phyloP scores from a whole-genome alignment of 768 basidiomycete genomes.

The Naganishia vaughanmartiniae region DNA sequence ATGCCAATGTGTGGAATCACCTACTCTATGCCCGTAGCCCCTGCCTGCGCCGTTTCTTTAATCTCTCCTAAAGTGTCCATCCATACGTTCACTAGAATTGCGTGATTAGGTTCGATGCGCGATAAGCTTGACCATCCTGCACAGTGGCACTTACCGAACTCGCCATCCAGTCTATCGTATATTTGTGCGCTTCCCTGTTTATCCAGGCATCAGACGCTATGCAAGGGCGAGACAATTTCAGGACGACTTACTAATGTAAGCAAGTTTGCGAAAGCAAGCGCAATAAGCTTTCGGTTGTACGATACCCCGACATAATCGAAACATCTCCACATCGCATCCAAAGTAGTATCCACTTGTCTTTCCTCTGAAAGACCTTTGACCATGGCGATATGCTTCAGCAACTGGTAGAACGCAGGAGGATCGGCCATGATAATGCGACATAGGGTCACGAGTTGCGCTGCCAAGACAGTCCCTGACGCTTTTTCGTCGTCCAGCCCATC shows the following conservation, averaged over 20 bases:
- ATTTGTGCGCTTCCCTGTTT: conserved; percentile 44
- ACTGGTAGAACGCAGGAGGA: conserved; percentile 41
- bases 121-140: too few relatives aligned
- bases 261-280: conserved; percentile 47
- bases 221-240: not conserved
- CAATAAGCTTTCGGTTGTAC: conserved; percentile 46
- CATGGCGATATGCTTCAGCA: conserved; percentile 33
- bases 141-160: conserved; percentile 42
- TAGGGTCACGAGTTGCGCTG: conserved; percentile 45
- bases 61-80: conserved; percentile 49
- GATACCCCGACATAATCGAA: conserved; percentile 50
- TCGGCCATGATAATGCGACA: conserved; percentile 45
- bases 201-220: conserved; percentile 16
- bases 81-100: conserved; percentile 47
- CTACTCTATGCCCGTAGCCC: conserved; percentile 29
- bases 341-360: conserved; percentile 43
- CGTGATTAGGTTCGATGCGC: not conserved
- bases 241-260: conserved; percentile 37
- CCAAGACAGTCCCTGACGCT: conserved; percentile 45
- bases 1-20: not conserved
- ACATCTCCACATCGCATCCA: conserved; percentile 50
- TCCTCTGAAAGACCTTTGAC: conserved; percentile 36
- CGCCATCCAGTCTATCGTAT: conserved; percentile 47
- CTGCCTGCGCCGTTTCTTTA: conserved; percentile 37
- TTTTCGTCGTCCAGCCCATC: conserved; percentile 49